Base-by-base conservation (phyloP, 306 rosid genomes). In the Urtica urens region DNA sequence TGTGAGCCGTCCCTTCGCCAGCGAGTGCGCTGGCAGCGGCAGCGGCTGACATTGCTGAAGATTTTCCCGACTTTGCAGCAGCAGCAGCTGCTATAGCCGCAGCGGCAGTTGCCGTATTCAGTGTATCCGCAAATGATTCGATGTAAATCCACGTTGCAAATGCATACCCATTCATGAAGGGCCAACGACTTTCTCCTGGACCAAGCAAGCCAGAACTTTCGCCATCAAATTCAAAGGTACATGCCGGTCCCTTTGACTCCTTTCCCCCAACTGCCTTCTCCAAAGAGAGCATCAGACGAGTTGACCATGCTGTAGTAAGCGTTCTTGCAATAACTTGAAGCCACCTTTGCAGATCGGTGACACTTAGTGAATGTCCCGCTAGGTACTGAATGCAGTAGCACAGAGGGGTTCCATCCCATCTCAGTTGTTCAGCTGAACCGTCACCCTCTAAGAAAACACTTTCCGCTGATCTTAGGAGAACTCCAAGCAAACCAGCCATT, bases 11-110 rank as follows among this genome's bases (percentile, higher is more conserved):
- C 58, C 99, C 95, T 79, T 90, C 99, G 52, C 95, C 99, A 41
- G 95, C 92, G 52, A 90, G 99, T 28, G 95, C 99, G 69, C 99
- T 85, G 55, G 99, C 99, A 41, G 99, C 99, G 11, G 99, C 99
- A 27, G 99, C 99, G 67, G 99, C 95, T 22, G 99, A 85, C 94
- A 90, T 78, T 46, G 95, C 99, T 37, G 99, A 90, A 16, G 99
- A 81, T 68, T 84, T 90, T 51, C 99, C 99, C 2, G 99, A 85
- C 63, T 66, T 90, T 13, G 94, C 99, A 1, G 94, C 87, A 29
- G 92, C 95, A 27, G 99, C 95, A 22, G 95, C 95, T 43, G 99
- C 99, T 66, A 90, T 90, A 39, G 99, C 99, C 49, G 99, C 99
- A 25, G 99, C 99, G 52, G 94, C 99, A 23, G 99, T 90, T 46